These are phyloP conservation scores for Globisporangium mamillatum DNA, from an alignment of 352 stramenopile genomes.

Conservation along the genomic window DNA sequence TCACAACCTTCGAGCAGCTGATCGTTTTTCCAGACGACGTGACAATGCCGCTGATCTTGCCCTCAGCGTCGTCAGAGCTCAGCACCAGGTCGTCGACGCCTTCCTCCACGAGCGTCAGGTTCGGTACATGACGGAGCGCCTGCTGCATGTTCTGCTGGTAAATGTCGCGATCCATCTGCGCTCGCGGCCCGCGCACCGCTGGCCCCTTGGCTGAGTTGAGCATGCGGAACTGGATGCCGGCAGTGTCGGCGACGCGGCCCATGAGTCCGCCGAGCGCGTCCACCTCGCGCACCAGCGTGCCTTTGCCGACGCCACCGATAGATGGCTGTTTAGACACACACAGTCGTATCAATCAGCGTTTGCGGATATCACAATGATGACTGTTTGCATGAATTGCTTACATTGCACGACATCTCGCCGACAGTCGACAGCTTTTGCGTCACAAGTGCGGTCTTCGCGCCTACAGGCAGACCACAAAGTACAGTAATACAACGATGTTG, in stretches of 20 bases:
- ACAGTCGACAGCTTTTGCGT: constrained; percentile 95
- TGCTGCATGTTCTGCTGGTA: constrained; percentile 96
- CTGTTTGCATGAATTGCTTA: constrained; percentile 22
- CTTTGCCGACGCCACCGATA: constrained; percentile 98
- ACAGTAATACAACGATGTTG: not conserved
- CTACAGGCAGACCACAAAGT: constrained; percentile 25
- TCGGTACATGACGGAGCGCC: constrained; percentile 62
- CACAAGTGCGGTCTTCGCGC: constrained; percentile 93
- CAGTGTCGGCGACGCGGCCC: constrained; percentile 92
- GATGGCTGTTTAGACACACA: constrained; percentile 65
- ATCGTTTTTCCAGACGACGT: constrained; percentile 57
- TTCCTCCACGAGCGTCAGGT: constrained; percentile 93
- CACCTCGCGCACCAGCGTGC: constrained; percentile 97
- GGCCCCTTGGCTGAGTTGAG: constrained; percentile 95
- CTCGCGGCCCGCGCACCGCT: constrained; percentile 86
- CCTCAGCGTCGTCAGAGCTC: constrained; percentile 43
- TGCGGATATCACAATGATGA: not conserved
- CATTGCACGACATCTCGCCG: constrained; percentile 98
- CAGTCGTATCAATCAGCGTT: not conserved
- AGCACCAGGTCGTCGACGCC: constrained; percentile 96
- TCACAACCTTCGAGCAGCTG: constrained; percentile 76
- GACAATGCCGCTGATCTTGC: constrained; percentile 57
- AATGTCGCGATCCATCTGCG: constrained; percentile 96
- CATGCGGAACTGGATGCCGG: constrained; percentile 97
- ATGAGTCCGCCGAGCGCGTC: constrained; percentile 98